Evolutionary conservation across 2,329 filamentous ascomycete genomes (phyloP), one percentile per base, ranked within the genome.

Genomic region (Zymoseptoria brevis): DNA sequence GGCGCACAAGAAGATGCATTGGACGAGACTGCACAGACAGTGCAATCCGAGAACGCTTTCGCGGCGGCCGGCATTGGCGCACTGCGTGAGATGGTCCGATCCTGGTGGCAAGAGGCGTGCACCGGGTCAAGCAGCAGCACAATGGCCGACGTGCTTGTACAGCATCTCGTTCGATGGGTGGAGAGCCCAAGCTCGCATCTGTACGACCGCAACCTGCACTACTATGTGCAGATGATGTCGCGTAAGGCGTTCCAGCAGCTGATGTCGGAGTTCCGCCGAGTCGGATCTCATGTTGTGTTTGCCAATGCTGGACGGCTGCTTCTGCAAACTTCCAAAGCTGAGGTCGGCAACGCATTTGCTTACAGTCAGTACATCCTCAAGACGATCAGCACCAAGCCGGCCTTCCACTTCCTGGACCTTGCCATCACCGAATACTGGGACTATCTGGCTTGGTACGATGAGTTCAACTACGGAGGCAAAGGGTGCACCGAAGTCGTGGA

Each of bases 371-470:
- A 99, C 75, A 95, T 99, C 62, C 82, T 99, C 69, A 96, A 96
- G 77, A 96, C 92, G 0, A 96, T 99, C 77, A 93, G 96, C 75
- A 86, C 86, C 58, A 96, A 96, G 70, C 91, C 94, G 0, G 82
- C 96, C 0, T 99, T 99, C 76, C 90, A 96, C 74, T 99, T 99
- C 71, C 86, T 99, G 63, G 94, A 99, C 68, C 81, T 99, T 2
- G 90, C 96, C 68, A 94, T 99, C 74, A 96, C 93, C 66, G 94
- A 99, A 72, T 99, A 96, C 75, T 99, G 94, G 94, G 94, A 99
- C 73, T 97, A 96, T 69, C 84, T 99, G 0, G 86, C 96, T 3
- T 99, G 94, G 94, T 97, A 97, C 67, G 94, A 99, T 67, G 90
- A 96, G 75, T 96, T 93, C 80, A 99, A 99, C 78, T 97, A 97